Conservation (phyloP, 2,329 filamentous ascomycete genomes). For the Fusarium sp. region DNA sequence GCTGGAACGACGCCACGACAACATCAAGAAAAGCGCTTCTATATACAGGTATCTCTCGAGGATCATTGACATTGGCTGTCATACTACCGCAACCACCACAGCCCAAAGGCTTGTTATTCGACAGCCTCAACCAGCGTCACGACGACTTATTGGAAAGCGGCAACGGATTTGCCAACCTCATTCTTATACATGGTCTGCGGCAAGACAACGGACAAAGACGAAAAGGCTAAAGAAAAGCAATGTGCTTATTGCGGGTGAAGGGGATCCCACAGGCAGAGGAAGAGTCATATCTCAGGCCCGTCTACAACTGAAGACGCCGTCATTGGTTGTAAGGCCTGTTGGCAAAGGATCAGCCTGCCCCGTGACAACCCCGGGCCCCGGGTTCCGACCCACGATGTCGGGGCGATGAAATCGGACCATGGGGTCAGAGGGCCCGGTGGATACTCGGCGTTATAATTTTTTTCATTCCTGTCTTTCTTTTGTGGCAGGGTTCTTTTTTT, state of each 20-base stretch:
- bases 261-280: conserved; percentile 13
- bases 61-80: conserved; percentile 21
- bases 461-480: conserved; percentile 34
- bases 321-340: conserved; percentile 27
- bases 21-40: conserved; percentile 32
- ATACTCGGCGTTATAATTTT: conserved; percentile 43
- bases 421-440: conserved; percentile 29
- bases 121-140: conserved; percentile 2
- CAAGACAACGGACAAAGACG: conserved; percentile 21
- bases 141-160: conserved; percentile 33
- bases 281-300: conserved; percentile 13
- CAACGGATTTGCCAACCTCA: conserved; percentile 24
- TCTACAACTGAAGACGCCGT: conserved; percentile 10
- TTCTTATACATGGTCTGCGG: conserved; percentile 29
- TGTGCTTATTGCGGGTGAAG: conserved; percentile 15
- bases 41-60: conserved; percentile 29
- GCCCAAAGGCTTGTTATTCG: conserved; percentile 9
- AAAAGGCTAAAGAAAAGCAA: conserved; percentile 44
- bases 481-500: conserved; percentile 37
- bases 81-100: conserved; percentile 15
- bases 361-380: conserved; percentile 30
- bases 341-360: conserved; percentile 27
- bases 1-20: conserved; percentile 36
- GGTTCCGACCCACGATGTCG: conserved; percentile 20
- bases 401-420: conserved; percentile 29